phyloP scores from a whole-genome alignment of 768 basidiomycete species.

The Tricholoma sp. region DNA sequence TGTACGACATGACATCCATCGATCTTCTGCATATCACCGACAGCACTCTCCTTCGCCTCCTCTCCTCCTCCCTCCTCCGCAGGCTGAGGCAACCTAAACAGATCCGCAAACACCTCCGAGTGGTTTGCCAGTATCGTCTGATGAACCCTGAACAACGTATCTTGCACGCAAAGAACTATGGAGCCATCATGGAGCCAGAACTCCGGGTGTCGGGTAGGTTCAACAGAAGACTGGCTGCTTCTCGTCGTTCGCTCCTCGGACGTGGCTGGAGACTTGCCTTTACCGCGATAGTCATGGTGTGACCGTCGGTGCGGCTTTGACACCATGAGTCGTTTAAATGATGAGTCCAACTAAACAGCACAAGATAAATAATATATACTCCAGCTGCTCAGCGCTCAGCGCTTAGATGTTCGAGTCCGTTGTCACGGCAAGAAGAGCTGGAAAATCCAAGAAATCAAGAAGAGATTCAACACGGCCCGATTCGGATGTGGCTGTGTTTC shows the following conservation, averaged over 20 bases:
- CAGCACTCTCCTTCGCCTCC: neutral
- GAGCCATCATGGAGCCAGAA: conserved; percentile 47
- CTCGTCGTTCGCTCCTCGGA: neutral
- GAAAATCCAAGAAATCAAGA: too few species aligned
- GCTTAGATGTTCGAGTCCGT: too few species aligned
- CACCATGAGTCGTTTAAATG: neutral
- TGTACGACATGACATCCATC: conserved; percentile 49
- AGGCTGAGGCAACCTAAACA: conserved; percentile 57
- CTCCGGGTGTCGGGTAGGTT: conserved; percentile 13
- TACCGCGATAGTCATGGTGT: neutral
- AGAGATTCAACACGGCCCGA: too few species aligned
- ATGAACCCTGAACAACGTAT: conserved; percentile 39
- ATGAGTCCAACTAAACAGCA: too few species aligned
- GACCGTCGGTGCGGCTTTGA: neutral
- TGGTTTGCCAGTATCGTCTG: conserved; percentile 45
- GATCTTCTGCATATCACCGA: conserved; percentile 31
- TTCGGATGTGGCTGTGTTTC: too few species aligned
- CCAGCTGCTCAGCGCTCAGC: too few species aligned
- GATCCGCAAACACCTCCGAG: conserved; percentile 60
- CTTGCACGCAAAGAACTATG: conserved; percentile 35
- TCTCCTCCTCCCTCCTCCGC: conserved; percentile 3
- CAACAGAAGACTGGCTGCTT: neutral
- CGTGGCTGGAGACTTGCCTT: neutral
- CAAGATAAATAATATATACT: too few species aligned
- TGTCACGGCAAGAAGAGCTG: too few species aligned